A percentile compares a stretch with the other conserved stretches of the same genome.
phyloP scores from a whole-genome alignment of 2,329 filamentous ascomycete genomes.

The Ophiostoma sp. region DNA sequence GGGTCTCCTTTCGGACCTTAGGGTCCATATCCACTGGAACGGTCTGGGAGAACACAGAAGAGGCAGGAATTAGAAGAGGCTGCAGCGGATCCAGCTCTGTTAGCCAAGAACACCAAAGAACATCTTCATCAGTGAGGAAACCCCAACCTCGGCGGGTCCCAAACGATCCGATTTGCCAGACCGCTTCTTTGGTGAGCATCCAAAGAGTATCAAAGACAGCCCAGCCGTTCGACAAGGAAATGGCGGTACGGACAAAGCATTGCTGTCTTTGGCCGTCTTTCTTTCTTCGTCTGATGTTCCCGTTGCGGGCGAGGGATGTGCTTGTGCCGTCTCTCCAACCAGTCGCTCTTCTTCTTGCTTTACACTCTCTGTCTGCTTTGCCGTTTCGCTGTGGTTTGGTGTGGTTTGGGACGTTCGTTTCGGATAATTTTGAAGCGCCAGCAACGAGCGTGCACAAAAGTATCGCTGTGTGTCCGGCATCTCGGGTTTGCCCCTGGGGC shows the following conservation, averaged over 20 bases:
- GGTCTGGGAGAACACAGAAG: neutral
- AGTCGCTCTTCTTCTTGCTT: neutral
- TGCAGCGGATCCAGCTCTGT: neutral
- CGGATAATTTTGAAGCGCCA: neutral
- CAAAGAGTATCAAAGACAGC: neutral
- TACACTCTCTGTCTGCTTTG: neutral
- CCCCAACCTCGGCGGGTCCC: conserved; percentile 10
- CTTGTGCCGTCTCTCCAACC: neutral
- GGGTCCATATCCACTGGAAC: conserved; percentile 5
- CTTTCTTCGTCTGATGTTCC: conserved; percentile 1
- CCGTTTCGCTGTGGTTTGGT: conserved; percentile 10
- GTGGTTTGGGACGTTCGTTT: conserved; percentile 11
- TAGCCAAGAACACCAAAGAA: neutral
- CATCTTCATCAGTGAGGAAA: neutral
- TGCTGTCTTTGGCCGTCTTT: no score
- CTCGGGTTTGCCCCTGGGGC: neutral
- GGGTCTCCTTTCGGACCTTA: neutral
- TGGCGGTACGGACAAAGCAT: neutral
- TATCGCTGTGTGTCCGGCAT: neutral
- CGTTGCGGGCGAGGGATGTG: neutral
- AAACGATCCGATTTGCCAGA: conserved; percentile 21
- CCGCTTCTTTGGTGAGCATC: neutral
- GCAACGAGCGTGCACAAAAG: neutral
- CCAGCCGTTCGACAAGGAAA: neutral
- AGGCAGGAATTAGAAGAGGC: neutral